Evolutionary conservation across 768 basidiomycete genomes (phyloP), one percentile per base, ranked within the genome.

Genomic region (Tricholoma bakamatsutake): DNA sequence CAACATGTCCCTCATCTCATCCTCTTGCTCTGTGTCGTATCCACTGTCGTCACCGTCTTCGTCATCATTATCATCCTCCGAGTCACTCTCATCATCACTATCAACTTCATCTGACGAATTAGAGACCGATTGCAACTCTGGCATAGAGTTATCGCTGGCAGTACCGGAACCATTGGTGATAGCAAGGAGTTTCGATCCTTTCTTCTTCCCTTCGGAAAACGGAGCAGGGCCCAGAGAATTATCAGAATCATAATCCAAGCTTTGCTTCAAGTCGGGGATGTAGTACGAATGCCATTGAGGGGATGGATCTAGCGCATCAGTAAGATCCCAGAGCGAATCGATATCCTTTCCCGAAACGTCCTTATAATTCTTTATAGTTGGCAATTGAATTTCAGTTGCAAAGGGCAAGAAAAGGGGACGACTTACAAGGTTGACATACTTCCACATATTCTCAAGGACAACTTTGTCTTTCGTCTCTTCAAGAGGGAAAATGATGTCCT

Each of bases 21-120:
- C 87, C 59, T 88, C 88, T 56, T 85, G 80, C 46, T 88, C 88
- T 4, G 80, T 80, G 60, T 89, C 80, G 63, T 86, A 85, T 5
- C 69, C 78, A 42, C 69, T 77, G 12, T 74, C 71, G 18, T 69
- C 71, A 10, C 72, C 70, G 24, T 73, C 70, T 46, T 66, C 67
- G 5, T 66, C 69, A 8, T 53, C 54, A 8, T 72, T 66, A 13
- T 72, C 69, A 2, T 72, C 73, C 8, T 80, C 77, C 3, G 71
- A 73, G 4, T 70, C 66, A 15, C 79, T 72, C 6, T 62, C 59
- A 31, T 68, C 69, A 45, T 67, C 67, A 21, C 62, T 67, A 15
- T 64, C 63, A n/a, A 71, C 59, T 31, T 69, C 75, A 7, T 78
- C 80, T 2, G 80, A 78, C 2, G 79, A 79, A 52, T 84, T 82